These are phyloP conservation scores for Citrus mangshanensis DNA, from an alignment of 345 rosid species.

Conservation along the genomic window DNA sequence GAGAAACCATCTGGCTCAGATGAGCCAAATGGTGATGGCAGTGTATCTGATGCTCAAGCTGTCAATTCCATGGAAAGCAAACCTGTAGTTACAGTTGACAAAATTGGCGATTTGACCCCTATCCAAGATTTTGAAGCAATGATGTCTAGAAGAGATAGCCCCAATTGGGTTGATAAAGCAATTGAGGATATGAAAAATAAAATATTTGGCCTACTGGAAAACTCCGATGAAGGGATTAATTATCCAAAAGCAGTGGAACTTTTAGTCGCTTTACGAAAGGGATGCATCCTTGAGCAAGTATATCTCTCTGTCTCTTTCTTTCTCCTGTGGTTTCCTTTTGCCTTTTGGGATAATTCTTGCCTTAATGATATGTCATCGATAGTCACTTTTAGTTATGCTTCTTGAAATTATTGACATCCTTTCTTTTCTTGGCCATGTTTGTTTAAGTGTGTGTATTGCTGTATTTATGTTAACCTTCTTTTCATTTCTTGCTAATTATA, in stretches of 20 bases:
- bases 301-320: slow-evolving; percentile 9
- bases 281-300: slow-evolving; percentile 89
- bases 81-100: slow-evolving; percentile 24
- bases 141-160: slow-evolving; percentile 74
- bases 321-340: neutral
- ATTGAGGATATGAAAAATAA: slow-evolving; percentile 55
- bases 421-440: neutral
- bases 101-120: slow-evolving; percentile 61
- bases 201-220: slow-evolving; percentile 47
- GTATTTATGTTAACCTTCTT: neutral
- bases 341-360: neutral
- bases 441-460: neutral
- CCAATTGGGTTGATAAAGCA: slow-evolving; percentile 64
- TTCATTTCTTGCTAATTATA: neutral
- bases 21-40: slow-evolving; percentile 36
- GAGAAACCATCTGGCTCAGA: slow-evolving; percentile 70
- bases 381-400: neutral
- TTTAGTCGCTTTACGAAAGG: slow-evolving; percentile 67
- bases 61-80: slow-evolving; percentile 24
- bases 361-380: neutral
- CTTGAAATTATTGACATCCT: neutral
- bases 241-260: slow-evolving; percentile 55
- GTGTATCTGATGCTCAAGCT: slow-evolving; percentile 24
- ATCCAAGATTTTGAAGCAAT: slow-evolving; percentile 80
- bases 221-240: slow-evolving; percentile 37